Evolutionary conservation across 331 rosid species (phyloP), one percentile per base, ranked within the genome.

Genomic region (Malus hybrid): DNA sequence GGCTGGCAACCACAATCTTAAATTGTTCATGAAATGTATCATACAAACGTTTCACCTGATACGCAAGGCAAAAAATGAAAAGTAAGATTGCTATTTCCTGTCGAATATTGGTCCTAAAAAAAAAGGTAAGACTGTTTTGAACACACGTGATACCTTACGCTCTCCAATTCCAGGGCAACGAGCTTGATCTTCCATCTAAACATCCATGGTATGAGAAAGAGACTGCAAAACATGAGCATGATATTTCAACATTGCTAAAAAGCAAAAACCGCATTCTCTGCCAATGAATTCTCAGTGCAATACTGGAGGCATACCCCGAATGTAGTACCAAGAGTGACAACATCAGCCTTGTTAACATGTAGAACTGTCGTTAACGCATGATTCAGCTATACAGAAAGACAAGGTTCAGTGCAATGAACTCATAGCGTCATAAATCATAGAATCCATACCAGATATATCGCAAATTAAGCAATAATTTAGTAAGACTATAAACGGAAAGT

Each of bases 81-180:
- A 10, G 1, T 3, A 29, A 2, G 32, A 7, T 16, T 64, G 46
- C 10, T 64, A 15, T 46, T 54, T 29, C 62, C 71, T 55, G 65
- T 56, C 48, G 69, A 44, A 80, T 33, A 59, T 55, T 75, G 72
- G 65, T 68, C 50, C 16, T 14, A 33, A 72, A 4, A 60, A 65
- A 65, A n/a, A 65, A 55, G 28, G 5, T 39, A 29, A 31, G 20
- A 24, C 14, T 42, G 56, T 20, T 78, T 74, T 63, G 39, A 66
- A 72, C 56, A 33, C 63, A 48, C 46, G 46, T 0, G 54, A 70
- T 85, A 94, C 97, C 97, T 94, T 94, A 76, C 97, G 92, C 85
- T 94, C 99, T 89, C 99, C 97, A 70, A 94, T 94, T 64, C 97
- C 99, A 74, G 99, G 97, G 80, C 99, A 94, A 65, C 97, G 97